phyloP scores from a whole-genome alignment of 1,284 basidiomycete genomes.

The Cryptococcus floricola region DNA sequence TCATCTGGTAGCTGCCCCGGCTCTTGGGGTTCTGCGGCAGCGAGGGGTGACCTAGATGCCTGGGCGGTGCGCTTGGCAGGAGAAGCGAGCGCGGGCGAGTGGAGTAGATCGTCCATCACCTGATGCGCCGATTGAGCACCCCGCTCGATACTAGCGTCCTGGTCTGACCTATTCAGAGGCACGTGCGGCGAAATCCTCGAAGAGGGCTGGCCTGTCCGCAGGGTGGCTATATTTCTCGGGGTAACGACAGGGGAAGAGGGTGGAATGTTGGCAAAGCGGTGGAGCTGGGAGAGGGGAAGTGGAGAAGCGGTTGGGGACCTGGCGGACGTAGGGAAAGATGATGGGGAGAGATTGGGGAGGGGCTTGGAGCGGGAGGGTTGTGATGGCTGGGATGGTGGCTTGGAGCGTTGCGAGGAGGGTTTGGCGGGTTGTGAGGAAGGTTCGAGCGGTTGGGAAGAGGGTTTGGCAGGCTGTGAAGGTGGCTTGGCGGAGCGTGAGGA shows the following conservation, averaged over 20 bases:
- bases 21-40: background rate
- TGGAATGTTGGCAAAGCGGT: conserved; percentile 34
- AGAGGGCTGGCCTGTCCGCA: conserved; percentile 5
- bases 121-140: conserved; percentile 30
- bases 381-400: background rate
- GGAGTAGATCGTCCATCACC: conserved; percentile 31
- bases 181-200: conserved; percentile 7
- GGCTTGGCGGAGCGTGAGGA: background rate
- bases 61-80: background rate
- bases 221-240: conserved; percentile 9
- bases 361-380: conserved; percentile 8
- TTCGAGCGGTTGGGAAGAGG: background rate
- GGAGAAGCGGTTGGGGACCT: conserved; percentile 2
- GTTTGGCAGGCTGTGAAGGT: background rate
- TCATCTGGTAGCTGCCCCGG: conserved; percentile 22
- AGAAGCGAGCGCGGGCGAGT: conserved; percentile 5
- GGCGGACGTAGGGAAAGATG: background rate
- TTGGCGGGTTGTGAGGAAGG: conserved; percentile 3
- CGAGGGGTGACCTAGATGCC: background rate
- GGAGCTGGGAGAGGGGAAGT: conserved; percentile 18
- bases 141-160: conserved; percentile 19
- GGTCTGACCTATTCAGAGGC: conserved; percentile 10
- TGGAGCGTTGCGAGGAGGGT: conserved; percentile 12
- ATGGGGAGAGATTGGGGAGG: conserved; percentile 11
- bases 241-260: conserved; percentile 18